phyloP scores from a whole-genome alignment of 1,139 yeast genomes.

The Zygosaccharomyces pseudobailii region DNA sequence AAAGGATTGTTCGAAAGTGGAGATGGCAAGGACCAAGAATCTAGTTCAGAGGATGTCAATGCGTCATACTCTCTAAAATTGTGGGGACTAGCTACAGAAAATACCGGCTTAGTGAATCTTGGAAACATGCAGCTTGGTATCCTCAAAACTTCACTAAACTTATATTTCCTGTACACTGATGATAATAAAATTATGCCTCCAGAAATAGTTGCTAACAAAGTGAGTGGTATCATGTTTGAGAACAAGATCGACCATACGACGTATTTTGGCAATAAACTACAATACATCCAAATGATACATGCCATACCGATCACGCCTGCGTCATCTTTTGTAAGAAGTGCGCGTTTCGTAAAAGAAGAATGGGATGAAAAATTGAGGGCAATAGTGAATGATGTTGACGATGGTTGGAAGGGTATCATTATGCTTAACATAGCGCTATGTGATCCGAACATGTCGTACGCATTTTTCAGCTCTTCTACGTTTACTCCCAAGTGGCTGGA shows the following conservation, averaged over 20 bases:
- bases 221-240: slow-evolving; percentile 74
- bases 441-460: slow-evolving; percentile 63
- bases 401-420: slow-evolving; percentile 88
- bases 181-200: slow-evolving; percentile 50
- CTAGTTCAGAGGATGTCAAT: slow-evolving; percentile 72
- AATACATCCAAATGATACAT: slow-evolving; percentile 93
- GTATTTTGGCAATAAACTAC: slow-evolving; percentile 68
- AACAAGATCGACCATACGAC: slow-evolving; percentile 91
- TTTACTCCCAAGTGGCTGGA: slow-evolving; percentile 61
- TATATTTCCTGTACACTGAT: slow-evolving; percentile 53
- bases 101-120: slow-evolving; percentile 48
- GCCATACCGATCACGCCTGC: slow-evolving; percentile 89
- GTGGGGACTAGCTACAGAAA: slow-evolving; percentile 60
- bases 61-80: slow-evolving; percentile 65
- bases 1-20: slow-evolving; percentile 69
- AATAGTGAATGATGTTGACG: slow-evolving; percentile 51
- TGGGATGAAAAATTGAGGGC: slow-evolving; percentile 54
- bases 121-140: slow-evolving; percentile 61
- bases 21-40: slow-evolving; percentile 77
- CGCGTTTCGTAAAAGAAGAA: slow-evolving; percentile 70
- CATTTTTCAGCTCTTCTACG: slow-evolving; percentile 53
- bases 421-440: slow-evolving; percentile 71
- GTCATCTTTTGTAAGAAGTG: slow-evolving; percentile 67
- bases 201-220: slow-evolving; percentile 56
- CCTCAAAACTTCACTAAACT: slow-evolving; percentile 52